Conservation (phyloP, 139 green algal species). For the Chlorokybus atmophyticus region DNA sequence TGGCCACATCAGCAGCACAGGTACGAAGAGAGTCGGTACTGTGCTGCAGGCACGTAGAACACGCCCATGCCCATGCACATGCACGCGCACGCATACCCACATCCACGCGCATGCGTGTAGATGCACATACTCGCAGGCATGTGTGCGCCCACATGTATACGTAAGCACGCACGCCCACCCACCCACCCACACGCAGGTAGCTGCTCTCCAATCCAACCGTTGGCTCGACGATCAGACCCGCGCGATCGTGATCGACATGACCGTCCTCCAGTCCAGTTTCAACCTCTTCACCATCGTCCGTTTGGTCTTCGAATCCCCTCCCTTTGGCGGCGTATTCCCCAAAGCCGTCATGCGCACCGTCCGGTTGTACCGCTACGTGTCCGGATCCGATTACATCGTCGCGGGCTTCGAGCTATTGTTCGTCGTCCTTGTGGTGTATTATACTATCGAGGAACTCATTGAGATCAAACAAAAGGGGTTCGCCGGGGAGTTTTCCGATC, state of each 20-base stretch:
- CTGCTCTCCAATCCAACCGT: conserved; percentile 3
- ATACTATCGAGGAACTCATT: conserved; percentile 15
- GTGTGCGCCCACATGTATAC: neutral
- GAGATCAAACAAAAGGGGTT: neutral
- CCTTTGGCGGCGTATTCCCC: conserved; percentile 7
- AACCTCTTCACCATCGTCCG: conserved; percentile 24
- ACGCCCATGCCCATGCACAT: neutral
- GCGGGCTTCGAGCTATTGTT: conserved; percentile 16
- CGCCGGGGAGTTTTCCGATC: conserved; percentile 10
- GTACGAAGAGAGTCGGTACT: neutral
- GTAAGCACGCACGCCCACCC: neutral
- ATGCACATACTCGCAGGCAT: neutral
- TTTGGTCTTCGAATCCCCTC: conserved; percentile 13
- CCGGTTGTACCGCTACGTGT: conserved; percentile 20
- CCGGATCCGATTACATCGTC: conserved; percentile 4
- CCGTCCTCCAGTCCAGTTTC: conserved; percentile 11
- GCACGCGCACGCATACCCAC: neutral
- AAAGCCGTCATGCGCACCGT: conserved; percentile 4
- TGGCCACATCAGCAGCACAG: neutral
- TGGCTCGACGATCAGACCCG: conserved; percentile 22
- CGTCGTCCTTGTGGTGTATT: conserved; percentile 9
- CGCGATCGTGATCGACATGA: conserved; percentile 20
- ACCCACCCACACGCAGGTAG: conserved; percentile 1
- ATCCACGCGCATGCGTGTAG: neutral
- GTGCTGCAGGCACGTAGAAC: neutral